A percentile compares a stretch with the other conserved stretches of the same genome.
These are phyloP conservation scores for Blastobotrys robertii DNA, from an alignment of 805 yeast genomes.

Conservation along the genomic window DNA sequence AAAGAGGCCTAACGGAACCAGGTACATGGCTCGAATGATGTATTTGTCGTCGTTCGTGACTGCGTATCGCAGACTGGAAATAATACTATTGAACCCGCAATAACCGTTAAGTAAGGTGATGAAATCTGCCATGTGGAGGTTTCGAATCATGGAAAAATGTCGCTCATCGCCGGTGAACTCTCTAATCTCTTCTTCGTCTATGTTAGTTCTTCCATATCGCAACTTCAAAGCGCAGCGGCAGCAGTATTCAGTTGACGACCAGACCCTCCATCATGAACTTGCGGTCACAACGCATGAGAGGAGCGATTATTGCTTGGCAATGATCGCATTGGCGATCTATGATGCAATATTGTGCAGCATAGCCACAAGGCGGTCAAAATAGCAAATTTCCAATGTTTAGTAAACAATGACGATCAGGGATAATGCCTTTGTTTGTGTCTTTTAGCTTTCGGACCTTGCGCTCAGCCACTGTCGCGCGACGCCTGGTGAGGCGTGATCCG, in stretches of 20 bases:
- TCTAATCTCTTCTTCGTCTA: constrained; percentile 41
- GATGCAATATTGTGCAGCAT: not conserved
- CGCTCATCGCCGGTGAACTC: constrained; percentile 75
- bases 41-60: constrained; percentile 50
- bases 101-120: constrained; percentile 91
- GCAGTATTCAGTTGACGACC: no score
- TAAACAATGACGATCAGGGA: no score
- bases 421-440: no score
- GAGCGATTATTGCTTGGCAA: no score
- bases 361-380: no score
- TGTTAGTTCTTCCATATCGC: not conserved
- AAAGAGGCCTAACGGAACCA: constrained; percentile 82
- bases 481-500: no score
- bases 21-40: constrained; percentile 78
- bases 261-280: no score
- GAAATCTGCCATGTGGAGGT: constrained; percentile 87
- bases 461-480: no score
- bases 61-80: constrained; percentile 76
- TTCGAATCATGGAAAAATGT: constrained; percentile 69
- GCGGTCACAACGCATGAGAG: no score
- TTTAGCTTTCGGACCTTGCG: no score
- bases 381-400: no score
- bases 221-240: no score
- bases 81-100: constrained; percentile 83
- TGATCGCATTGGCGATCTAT: not conserved